Evolutionary conservation across 305 asterid genomes (phyloP).

Genomic region (Stenogyne calaminthoides): DNA sequence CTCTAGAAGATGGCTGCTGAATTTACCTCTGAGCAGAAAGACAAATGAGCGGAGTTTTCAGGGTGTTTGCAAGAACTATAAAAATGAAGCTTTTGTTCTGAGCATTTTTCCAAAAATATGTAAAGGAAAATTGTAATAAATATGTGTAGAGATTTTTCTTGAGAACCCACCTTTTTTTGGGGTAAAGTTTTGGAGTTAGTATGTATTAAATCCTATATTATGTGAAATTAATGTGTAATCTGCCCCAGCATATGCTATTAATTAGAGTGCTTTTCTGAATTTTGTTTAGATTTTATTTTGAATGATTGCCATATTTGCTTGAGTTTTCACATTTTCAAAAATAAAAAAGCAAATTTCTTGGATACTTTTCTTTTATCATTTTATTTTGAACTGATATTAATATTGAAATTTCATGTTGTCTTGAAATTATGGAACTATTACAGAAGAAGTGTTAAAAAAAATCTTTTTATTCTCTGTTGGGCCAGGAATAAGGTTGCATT

Average conservation of each 20-base stretch:
- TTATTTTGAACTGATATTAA: background rate
- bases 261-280: background rate
- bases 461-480: background rate
- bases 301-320: background rate
- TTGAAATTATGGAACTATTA: too few species aligned
- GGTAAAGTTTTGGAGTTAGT: background rate
- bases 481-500: background rate
- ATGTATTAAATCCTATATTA: background rate
- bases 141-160: background rate
- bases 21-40: background rate
- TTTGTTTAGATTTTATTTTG: background rate
- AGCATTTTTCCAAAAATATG: background rate
- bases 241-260: background rate
- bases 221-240: background rate
- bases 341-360: background rate
- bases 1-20: background rate
- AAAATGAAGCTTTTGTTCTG: too few species aligned
- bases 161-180: too few species aligned
- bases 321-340: background rate
- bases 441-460: too few species aligned
- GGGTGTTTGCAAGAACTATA: background rate
- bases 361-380: background rate
- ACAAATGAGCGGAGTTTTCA: background rate
- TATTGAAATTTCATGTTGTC: too few species aligned
- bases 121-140: background rate